These are phyloP conservation scores for Salix viminalis DNA, from an alignment of 345 rosid species.

Conservation along the genomic window DNA sequence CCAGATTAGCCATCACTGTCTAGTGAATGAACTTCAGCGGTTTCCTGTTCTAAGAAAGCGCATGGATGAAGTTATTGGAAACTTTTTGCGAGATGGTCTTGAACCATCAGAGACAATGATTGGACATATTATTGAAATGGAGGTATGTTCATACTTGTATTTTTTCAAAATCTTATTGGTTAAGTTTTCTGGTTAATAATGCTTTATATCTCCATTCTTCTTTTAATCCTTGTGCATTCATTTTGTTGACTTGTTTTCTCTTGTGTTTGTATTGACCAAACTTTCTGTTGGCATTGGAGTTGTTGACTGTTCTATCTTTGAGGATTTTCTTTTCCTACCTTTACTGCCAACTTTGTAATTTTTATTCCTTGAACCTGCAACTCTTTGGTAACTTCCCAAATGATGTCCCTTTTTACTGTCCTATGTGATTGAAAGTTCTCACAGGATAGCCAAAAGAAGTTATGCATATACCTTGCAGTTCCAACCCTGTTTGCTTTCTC, in stretches of 20 bases:
- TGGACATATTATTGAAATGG: slow-evolving; percentile 86
- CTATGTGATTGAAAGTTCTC: background rate
- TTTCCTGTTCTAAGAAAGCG: slow-evolving; percentile 86
- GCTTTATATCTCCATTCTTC: background rate
- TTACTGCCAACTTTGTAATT: background rate
- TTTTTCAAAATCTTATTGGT: background rate
- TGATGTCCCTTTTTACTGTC: background rate
- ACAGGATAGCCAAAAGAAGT: background rate
- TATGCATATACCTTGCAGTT: background rate
- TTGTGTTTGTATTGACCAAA: background rate
- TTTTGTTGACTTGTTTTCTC: background rate
- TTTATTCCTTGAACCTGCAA: background rate
- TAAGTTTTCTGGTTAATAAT: background rate
- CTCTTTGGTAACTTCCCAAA: background rate
- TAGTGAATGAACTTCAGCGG: slow-evolving; percentile 65
- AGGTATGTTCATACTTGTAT: slow-evolving; percentile 40
- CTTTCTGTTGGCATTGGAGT: background rate
- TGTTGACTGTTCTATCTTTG: background rate
- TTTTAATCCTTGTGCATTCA: background rate
- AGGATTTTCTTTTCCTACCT: background rate
- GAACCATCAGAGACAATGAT: slow-evolving; percentile 93
- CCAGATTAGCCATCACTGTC: slow-evolving; percentile 90
- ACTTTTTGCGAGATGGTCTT: slow-evolving; percentile 83
- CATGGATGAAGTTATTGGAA: slow-evolving; percentile 89
- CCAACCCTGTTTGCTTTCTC: background rate